A percentile compares a stretch with the other conserved stretches of the same genome.
Conservation (phyloP, 495 filamentous ascomycete genomes). For the Penicillium parvum region DNA sequence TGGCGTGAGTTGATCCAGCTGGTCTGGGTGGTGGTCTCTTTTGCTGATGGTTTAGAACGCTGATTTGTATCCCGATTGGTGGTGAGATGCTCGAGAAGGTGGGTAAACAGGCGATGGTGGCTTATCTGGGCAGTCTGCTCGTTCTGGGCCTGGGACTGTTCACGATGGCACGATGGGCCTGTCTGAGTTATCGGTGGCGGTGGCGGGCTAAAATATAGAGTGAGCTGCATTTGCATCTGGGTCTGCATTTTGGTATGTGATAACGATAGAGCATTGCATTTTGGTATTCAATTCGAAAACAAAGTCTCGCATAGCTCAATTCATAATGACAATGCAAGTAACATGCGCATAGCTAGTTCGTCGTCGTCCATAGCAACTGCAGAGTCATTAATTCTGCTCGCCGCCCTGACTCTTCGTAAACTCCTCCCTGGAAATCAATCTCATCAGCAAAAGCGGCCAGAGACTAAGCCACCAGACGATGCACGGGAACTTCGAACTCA, state of each 20-base stretch:
- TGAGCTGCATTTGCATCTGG: not conserved
- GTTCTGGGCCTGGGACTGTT: slow-evolving; percentile 36
- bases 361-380: not conserved
- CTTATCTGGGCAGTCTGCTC: slow-evolving; percentile 36
- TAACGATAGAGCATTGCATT: too few relatives aligned
- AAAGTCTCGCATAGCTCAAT: too few relatives aligned
- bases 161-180: slow-evolving; percentile 45
- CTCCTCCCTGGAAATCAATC: slow-evolving; percentile 55
- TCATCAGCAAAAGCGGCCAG: not conserved
- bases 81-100: slow-evolving; percentile 41
- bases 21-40: not conserved
- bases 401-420: slow-evolving; percentile 61
- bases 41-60: slow-evolving; percentile 18
- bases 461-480: not conserved
- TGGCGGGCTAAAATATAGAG: slow-evolving; percentile 35
- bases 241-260: not conserved
- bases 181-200: slow-evolving; percentile 45
- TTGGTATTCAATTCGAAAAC: too few relatives aligned
- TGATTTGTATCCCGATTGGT: slow-evolving; percentile 39
- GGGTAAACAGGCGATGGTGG: slow-evolving; percentile 32
- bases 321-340: too few relatives aligned
- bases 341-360: not conserved
- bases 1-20: slow-evolving; percentile 41
- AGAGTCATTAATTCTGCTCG: slow-evolving; percentile 62
- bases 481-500: too few relatives aligned